Evolutionary conservation across 73 alveolate species (phyloP), one percentile per base, ranked within the genome.

Genomic region (Symbiodinium pilosum): DNA sequence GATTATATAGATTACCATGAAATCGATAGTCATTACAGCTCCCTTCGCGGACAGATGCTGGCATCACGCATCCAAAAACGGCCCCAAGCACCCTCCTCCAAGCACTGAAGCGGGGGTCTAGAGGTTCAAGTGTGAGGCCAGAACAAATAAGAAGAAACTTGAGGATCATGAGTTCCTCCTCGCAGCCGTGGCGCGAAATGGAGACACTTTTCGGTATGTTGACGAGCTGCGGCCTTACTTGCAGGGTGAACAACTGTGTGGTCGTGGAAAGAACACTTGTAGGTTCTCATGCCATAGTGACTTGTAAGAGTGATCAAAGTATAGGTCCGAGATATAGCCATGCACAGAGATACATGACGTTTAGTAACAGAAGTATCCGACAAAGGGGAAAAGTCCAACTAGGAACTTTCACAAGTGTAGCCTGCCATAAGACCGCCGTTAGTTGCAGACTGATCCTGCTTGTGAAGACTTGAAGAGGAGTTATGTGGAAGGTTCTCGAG

Each of bases 101-200:
- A n/a, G n/a, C n/a, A 24, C 24, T 54, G 16, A 16, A 54, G 75
- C 75, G 75, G 9, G 84, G 6, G 32, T 69, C 41, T 24, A 69
- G 6, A 20, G 30, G 9, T 11, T 39, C 36, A 30, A 69, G n/a
- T 24, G 84, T 7, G 32, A 30, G n/a, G 84, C 16, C 2, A 43
- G 18, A 69, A 84, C 28, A 43, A 47, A 32, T n/a, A n/a, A n/a
- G n/a, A n/a, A n/a, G n/a, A 81, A 39, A 32, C 39, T 56, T 9
- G 56, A 71, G 89, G 98, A 92, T 42, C 98, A 44, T 73, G 89
- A 71, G 36, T 92, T 92, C 56, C 83, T 92, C 20, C 64, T 92
- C 59, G 98, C 98, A 24, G 98, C 98, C 21, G 43, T 92, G 81
- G 89, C 98, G 38, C 91, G 98, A 34, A 92, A 92, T 44, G 98